A percentile compares a stretch with the other conserved stretches of the same genome.
Evolutionary conservation across 2,329 filamentous ascomycete genomes (phyloP).

Genomic region (Alternaria sp.): DNA sequence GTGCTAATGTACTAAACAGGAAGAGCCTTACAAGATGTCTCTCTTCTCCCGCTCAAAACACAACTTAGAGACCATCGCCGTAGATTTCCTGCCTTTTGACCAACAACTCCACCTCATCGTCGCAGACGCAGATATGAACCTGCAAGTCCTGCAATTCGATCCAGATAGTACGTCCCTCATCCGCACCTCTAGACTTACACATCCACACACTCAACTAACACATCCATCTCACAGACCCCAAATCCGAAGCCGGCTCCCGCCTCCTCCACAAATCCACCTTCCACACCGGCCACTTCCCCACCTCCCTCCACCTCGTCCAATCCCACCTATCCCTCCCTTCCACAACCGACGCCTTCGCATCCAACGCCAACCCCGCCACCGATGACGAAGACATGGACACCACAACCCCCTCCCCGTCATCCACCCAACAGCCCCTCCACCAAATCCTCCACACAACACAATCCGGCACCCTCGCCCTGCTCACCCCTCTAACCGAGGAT

Average conservation of each 20-base stretch:
- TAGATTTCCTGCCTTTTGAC: constrained; percentile 87
- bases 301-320: constrained; percentile 77
- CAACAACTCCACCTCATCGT: constrained; percentile 82
- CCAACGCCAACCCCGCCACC: constrained; percentile 44
- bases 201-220: constrained; percentile 3
- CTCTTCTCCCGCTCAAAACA: constrained; percentile 87
- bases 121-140: constrained; percentile 81
- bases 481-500: constrained; percentile 79
- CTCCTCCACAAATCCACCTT: constrained; percentile 89
- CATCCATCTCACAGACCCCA: constrained; percentile 70
- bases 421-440: constrained; percentile 21
- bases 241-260: constrained; percentile 86
- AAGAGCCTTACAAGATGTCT: constrained; percentile 95
- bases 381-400: constrained; percentile 9
- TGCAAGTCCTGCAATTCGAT: constrained; percentile 92
- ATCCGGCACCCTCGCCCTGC: constrained; percentile 76
- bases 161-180: constrained; percentile 72
- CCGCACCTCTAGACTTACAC: background rate
- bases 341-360: constrained; percentile 32
- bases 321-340: constrained; percentile 61
- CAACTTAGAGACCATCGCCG: constrained; percentile 77
- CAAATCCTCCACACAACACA: constrained; percentile 48
- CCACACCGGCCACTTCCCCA: constrained; percentile 80
- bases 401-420: background rate
- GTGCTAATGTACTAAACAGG: constrained; percentile 53